Base-by-base conservation (phyloP, 2,329 filamentous ascomycete species). In the Fusarium tjaetaba region DNA sequence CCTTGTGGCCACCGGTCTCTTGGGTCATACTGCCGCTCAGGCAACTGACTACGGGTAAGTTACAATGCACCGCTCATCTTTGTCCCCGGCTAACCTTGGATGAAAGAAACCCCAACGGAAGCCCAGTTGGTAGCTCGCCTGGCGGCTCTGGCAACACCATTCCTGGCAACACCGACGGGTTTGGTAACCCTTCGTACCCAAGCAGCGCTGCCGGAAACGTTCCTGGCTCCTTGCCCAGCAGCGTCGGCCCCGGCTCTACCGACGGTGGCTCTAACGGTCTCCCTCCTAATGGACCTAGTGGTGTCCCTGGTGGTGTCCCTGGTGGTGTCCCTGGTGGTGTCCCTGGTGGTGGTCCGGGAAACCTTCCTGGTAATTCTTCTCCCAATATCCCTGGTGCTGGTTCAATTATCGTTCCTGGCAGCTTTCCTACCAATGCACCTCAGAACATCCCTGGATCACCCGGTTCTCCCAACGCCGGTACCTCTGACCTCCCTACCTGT, bases 401-500 rank as follows among this genome's bases (percentile, higher is more conserved):
- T 41, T 61, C 75, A 32, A 45, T 62, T 36, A 53, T 71, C 52
- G 42, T 68, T 24, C 68, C 74, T 39, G 53, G 53, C 18, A 65
- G 42, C 45, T 57, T 69, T 30, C 71, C 70, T 34, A 65, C 65
- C 53, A 60, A 30, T 42, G 52, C 16, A 26, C 68, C 64, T 36
- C 63, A 55, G 22, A 70, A 70, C 36, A 41, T 61, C 8, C 71
- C 66, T 52, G 56, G 73, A 16, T 53, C 55, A 38, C 36, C 55
- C 16, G 43, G 26, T 32, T 51, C 36, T 58, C 59, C 64, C 38
- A 62, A 36, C 22, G 56, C 59, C 49, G 65, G 49, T 42, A 45
- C 14, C 30, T 63, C 75, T 45, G 72, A 62, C n/a, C 34, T 75
- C 45, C 76, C 79, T 53, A 85, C 82, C 30, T 88, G 87, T 73